Conservation (phyloP, 2,329 filamentous ascomycete genomes). For the Sphaerulina vaccinii region DNA sequence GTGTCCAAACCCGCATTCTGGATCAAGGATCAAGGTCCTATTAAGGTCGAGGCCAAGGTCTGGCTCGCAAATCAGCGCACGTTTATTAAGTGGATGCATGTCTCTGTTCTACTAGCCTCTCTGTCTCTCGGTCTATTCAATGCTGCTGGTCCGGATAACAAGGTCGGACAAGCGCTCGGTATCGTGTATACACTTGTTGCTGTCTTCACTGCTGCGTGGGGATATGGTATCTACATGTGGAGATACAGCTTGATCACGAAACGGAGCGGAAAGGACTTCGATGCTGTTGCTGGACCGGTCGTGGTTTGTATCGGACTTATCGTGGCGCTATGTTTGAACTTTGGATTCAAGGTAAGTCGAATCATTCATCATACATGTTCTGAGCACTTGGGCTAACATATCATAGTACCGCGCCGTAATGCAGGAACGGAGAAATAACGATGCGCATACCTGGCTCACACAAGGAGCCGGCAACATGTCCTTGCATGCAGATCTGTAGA, state of each 20-base stretch:
- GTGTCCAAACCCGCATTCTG: conserved; percentile 81
- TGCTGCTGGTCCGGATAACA: conserved; percentile 72
- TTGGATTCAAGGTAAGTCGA: conserved; percentile 65
- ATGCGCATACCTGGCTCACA: conserved; percentile 2
- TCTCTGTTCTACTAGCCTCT: conserved; percentile 80
- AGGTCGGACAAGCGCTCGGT: conserved; percentile 75
- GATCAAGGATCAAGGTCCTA: conserved; percentile 91
- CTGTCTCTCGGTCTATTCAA: conserved; percentile 85
- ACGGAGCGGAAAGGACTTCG: conserved; percentile 88
- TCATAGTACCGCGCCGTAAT: conserved; percentile 23
- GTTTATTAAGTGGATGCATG: conserved; percentile 98
- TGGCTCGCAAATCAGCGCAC: conserved; percentile 98
- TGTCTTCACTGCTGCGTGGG: conserved; percentile 81
- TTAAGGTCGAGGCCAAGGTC: conserved; percentile 94
- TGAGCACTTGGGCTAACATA: conserved; percentile 8
- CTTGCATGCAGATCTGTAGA: conserved; percentile 13
- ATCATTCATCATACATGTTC: not conserved
- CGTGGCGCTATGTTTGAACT: conserved; percentile 78
- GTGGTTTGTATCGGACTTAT: conserved; percentile 78
- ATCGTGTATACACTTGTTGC: conserved; percentile 80
- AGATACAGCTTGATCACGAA: conserved; percentile 76
- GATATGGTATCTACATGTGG: conserved; percentile 76
- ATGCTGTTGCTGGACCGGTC: conserved; percentile 81
- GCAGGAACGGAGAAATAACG: conserved; percentile 19
- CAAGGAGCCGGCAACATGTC: conserved; percentile 6